Evolutionary conservation across 176 grass and related monocot genomes (phyloP), one percentile per base, ranked within the genome.

Genomic region (Tuctoria greenei): DNA sequence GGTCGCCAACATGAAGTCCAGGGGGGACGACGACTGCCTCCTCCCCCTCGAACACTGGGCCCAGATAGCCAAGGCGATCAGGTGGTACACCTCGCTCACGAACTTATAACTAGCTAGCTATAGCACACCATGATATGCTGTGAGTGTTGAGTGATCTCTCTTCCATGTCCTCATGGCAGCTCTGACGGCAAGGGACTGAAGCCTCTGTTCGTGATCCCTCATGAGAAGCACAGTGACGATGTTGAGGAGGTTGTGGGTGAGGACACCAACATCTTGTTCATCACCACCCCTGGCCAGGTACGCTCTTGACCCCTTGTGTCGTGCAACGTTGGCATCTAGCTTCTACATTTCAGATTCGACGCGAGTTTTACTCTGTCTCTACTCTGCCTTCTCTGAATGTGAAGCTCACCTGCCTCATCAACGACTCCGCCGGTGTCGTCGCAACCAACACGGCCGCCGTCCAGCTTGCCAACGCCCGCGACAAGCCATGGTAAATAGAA

Each of bases 181-280:
- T 86, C 80, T 10, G 67, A 52, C 7, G 86, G 46, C 47, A 88
- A 59, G 58, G 86, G 72, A 13, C 37, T 84, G 34, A 92, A 83
- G 86, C 95, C 86, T 66, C 82, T 98, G 61, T 93, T 98, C 61
- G 95, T 98, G 75, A 94, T 98, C 74, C 91, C 91, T 38, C 89
- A 98, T 82, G 89, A 98, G 84, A 98, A 79, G 81, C 88, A 94
- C 80, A 88, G 91, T 20, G 95, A 98, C 25, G 89, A 98, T 23
- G 27, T 98, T 36, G 72, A 90, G 79, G 95, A 94, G 49, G 44
- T 70, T 9, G 82, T 90, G 12, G 89, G 86, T 1, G 73, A 98
- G 26, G 86, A 93, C 18, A 55, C 91, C 27, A 66, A 25, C 75
- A 77, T 94, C 71, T 2, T 94, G 57, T 92, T 98, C 82, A 88